Percentiles rank a stretch among this genome's conserved stretches.
These are phyloP conservation scores for Pseudogymnoascus pannorum DNA, from an alignment of 2,329 filamentous ascomycete genomes.

Conservation along the genomic window DNA sequence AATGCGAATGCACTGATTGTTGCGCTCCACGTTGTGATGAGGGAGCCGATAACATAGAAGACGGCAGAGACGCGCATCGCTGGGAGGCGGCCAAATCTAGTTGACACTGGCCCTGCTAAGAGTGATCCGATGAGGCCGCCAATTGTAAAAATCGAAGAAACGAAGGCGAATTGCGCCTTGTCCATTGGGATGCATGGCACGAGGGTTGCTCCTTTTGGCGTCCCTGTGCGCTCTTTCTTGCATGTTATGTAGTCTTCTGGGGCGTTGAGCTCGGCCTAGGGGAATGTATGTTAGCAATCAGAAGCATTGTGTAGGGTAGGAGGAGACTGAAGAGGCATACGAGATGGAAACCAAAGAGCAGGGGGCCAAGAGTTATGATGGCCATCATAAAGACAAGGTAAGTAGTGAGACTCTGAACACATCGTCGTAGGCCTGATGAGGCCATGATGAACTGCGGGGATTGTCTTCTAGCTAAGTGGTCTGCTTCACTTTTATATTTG, in stretches of 20 bases:
- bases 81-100: conserved; percentile 64
- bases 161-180: conserved; percentile 70
- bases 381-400: conserved; percentile 73
- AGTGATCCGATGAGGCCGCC: conserved; percentile 83
- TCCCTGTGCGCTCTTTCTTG: conserved; percentile 49
- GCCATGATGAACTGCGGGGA: conserved; percentile 20
- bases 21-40: conserved; percentile 64
- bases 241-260: conserved; percentile 92
- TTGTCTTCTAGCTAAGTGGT: background rate
- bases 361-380: conserved; percentile 73
- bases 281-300: background rate
- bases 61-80: conserved; percentile 71
- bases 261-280: conserved; percentile 84
- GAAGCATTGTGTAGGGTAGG: conserved; percentile 6
- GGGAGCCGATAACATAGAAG: conserved; percentile 69
- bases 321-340: conserved; percentile 40
- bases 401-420: conserved; percentile 46
- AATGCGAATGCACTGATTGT: conserved; percentile 60
- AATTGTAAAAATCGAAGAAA: conserved; percentile 85
- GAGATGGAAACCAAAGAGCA: conserved; percentile 92
- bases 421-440: conserved; percentile 26
- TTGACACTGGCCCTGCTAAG: conserved; percentile 69
- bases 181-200: conserved; percentile 79
- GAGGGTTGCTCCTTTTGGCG: conserved; percentile 19
- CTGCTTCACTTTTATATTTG: background rate